These are phyloP conservation scores for Rhizopogon vinicolor DNA, from an alignment of 768 basidiomycete genomes.

Conservation along the genomic window DNA sequence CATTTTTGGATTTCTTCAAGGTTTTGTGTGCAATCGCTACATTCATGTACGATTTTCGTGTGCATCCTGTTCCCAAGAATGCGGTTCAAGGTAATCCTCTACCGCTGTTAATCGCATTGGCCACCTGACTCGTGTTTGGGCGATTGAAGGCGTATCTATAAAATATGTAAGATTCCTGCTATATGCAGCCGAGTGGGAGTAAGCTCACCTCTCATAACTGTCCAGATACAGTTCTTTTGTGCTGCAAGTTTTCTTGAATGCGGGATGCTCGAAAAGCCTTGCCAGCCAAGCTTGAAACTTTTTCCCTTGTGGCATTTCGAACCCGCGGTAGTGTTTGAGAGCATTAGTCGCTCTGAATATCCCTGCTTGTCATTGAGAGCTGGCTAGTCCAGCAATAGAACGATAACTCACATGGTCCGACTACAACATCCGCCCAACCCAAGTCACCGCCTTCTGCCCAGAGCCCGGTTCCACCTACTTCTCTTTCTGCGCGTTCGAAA, in stretches of 20 bases:
- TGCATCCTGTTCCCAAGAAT: no score
- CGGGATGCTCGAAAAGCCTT: constrained; percentile 53
- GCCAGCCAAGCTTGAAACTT: constrained; percentile 51
- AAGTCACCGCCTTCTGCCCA: constrained; percentile 57
- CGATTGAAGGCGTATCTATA: constrained; percentile 71
- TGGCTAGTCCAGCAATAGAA: constrained; percentile 1
- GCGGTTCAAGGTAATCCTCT: constrained; percentile 50
- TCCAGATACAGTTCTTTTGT: constrained; percentile 62
- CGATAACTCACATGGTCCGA: constrained; percentile 57
- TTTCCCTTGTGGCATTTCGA: constrained; percentile 45
- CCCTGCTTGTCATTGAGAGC: constrained; percentile 40
- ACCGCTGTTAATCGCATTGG: constrained; percentile 70
- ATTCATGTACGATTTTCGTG: background rate
- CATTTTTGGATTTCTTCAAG: background rate
- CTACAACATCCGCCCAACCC: constrained; percentile 64
- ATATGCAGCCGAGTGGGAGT: background rate
- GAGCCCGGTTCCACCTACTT: constrained; percentile 49
- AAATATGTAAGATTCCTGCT: background rate
- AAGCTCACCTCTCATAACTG: constrained; percentile 60
- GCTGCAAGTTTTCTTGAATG: constrained; percentile 66
- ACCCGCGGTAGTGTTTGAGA: constrained; percentile 63
- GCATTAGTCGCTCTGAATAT: constrained; percentile 62
- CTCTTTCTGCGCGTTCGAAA: constrained; percentile 51
- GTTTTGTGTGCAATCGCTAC: background rate
- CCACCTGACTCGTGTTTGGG: constrained; percentile 73